phyloP scores from a whole-genome alignment of 768 basidiomycete species.

The Psilocybe subaeruginosa region DNA sequence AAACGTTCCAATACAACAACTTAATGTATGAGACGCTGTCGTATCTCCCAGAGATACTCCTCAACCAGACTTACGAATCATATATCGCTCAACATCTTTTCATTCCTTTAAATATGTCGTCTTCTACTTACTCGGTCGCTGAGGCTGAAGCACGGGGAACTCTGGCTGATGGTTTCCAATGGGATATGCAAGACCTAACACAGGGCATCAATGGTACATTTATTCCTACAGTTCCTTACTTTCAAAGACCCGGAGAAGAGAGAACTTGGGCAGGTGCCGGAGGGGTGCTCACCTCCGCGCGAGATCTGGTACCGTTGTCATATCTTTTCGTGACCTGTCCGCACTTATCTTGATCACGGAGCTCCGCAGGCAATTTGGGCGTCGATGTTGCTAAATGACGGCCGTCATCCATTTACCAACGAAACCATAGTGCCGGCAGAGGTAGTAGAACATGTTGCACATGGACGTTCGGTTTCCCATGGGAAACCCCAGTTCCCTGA shows the following conservation, averaged over 20 bases:
- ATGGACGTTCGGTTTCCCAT: constrained; percentile 35
- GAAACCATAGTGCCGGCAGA: constrained; percentile 36
- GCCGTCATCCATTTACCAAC: constrained; percentile 40
- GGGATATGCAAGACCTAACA: constrained; percentile 34
- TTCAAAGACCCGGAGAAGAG: constrained; percentile 41
- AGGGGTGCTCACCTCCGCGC: constrained; percentile 40
- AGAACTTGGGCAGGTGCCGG: constrained; percentile 43
- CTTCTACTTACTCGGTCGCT: constrained; percentile 41
- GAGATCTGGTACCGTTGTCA: constrained; percentile 38
- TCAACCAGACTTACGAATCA: constrained; percentile 42
- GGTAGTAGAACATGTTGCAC: constrained; percentile 38
- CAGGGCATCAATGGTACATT: constrained; percentile 33
- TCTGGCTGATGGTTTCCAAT: constrained; percentile 40
- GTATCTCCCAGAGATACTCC: constrained; percentile 38
- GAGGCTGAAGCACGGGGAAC: constrained; percentile 35
- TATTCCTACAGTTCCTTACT: constrained; percentile 40
- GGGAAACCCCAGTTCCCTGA: constrained; percentile 40
- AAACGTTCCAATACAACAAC: constrained; percentile 50
- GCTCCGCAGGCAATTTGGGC: constrained; percentile 34
- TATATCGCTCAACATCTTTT: constrained; percentile 43
- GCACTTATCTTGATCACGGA: not conserved
- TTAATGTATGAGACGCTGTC: constrained; percentile 47
- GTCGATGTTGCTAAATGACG: constrained; percentile 42
- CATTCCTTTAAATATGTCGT: constrained; percentile 38
- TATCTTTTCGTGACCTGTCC: not conserved